phyloP scores from a whole-genome alignment of 495 filamentous ascomycete species.

The Podospora sp. region DNA sequence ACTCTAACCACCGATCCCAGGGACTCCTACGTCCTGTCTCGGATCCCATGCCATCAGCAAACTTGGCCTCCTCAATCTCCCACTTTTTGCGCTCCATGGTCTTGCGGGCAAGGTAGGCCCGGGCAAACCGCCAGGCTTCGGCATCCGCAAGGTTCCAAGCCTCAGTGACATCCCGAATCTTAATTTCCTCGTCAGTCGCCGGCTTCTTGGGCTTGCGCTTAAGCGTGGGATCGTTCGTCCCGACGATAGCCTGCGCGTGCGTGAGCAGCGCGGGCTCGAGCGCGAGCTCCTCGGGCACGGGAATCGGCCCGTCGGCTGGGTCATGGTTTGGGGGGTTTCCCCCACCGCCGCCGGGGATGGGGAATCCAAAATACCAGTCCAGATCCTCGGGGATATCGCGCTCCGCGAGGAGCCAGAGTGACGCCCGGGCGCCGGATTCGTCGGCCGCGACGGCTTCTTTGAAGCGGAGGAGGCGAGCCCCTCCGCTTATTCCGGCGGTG shows the following conservation, averaged over 20 bases:
- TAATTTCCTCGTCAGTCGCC: slow-evolving; percentile 33
- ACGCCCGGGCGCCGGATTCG: slow-evolving; percentile 50
- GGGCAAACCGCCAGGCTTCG: slow-evolving; percentile 89
- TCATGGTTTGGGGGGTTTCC: slow-evolving; percentile 37
- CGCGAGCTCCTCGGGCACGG: slow-evolving; percentile 51
- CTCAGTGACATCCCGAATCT: slow-evolving; percentile 68
- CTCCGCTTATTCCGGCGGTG: slow-evolving; percentile 59
- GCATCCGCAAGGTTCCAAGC: slow-evolving; percentile 93
- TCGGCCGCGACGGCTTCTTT: slow-evolving; percentile 80
- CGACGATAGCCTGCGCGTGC: slow-evolving; percentile 59
- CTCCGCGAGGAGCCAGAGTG: slow-evolving; percentile 84
- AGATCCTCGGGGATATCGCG: slow-evolving; percentile 63
- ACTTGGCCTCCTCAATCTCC: slow-evolving; percentile 71
- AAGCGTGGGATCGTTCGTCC: slow-evolving; percentile 36
- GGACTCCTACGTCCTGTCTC: slow-evolving; percentile 32
- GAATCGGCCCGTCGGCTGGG: slow-evolving; percentile 50
- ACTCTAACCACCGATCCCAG: slow-evolving; percentile 30
- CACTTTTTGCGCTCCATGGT: slow-evolving; percentile 64
- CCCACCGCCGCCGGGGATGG: slow-evolving; percentile 58
- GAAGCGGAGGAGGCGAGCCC: slow-evolving; percentile 67
- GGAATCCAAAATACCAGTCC: slow-evolving; percentile 90
- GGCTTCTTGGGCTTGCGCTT: slow-evolving; percentile 30
- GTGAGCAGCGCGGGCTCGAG: slow-evolving; percentile 64
- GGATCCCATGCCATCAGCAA: slow-evolving; percentile 56
- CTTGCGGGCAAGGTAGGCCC: slow-evolving; percentile 66